phyloP scores from a whole-genome alignment of 1,284 basidiomycete genomes.

The Moesziomyces sp. region DNA sequence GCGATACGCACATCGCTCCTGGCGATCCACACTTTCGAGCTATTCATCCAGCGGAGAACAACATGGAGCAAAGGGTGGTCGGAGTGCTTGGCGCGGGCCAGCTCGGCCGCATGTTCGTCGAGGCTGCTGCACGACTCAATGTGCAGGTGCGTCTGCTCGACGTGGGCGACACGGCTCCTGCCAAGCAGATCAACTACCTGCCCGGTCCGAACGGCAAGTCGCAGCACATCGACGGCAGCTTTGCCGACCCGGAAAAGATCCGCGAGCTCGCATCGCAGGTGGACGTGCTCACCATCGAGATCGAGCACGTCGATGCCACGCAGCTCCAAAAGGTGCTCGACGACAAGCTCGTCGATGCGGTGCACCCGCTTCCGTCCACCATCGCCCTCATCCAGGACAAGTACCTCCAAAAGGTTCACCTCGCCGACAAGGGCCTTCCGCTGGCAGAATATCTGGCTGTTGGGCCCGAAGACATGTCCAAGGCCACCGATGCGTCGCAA shows the following conservation, averaged over 20 bases:
- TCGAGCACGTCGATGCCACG: constrained; percentile 91
- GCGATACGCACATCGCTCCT: neutral
- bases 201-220: constrained; percentile 57
- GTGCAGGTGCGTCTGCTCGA: constrained; percentile 90
- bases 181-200: constrained; percentile 80
- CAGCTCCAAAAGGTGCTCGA: constrained; percentile 73
- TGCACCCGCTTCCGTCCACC: constrained; percentile 86
- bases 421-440: constrained; percentile 70
- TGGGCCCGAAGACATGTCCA: constrained; percentile 70
- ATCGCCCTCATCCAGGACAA: constrained; percentile 96
- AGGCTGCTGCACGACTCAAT: constrained; percentile 87
- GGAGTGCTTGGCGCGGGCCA: constrained; percentile 83
- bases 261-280: constrained; percentile 81
- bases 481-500: constrained; percentile 70
- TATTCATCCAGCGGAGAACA: neutral
- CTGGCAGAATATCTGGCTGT: constrained; percentile 76
- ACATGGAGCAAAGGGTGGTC: constrained; percentile 54
- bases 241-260: constrained; percentile 84
- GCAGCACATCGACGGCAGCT: constrained; percentile 87
- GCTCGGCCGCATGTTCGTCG: constrained; percentile 95
- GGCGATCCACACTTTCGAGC: neutral
- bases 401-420: constrained; percentile 84
- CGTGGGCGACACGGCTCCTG: constrained; percentile 80
- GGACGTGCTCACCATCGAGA: constrained; percentile 93
- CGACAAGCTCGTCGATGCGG: constrained; percentile 67